Conservation (phyloP, 208 protist species). For the Novymonas esmeraldas region DNA sequence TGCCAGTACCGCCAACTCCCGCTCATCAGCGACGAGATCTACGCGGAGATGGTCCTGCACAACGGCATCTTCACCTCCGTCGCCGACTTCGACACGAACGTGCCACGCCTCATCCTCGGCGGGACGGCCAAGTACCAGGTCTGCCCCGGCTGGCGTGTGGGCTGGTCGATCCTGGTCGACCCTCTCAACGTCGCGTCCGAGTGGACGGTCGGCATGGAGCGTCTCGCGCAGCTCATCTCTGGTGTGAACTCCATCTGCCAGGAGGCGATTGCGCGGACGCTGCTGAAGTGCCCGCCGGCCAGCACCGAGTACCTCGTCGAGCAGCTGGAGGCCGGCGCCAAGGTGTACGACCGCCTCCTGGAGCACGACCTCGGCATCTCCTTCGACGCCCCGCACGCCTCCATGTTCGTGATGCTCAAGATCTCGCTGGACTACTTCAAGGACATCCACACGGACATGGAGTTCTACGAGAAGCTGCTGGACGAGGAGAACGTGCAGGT, state of each 20-base stretch:
- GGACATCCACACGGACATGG: conserved; percentile 64
- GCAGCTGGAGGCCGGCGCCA: conserved; percentile 40
- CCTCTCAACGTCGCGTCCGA: conserved; percentile 31
- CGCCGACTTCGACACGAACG: conserved; percentile 75
- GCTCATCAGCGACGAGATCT: conserved; percentile 96
- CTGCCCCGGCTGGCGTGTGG: conserved; percentile 94
- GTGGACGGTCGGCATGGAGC: conserved; percentile 50
- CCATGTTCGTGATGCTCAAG: conserved; percentile 93
- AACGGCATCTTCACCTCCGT: conserved; percentile 78
- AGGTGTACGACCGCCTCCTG: conserved; percentile 44
- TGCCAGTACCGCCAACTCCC: conserved; percentile 87
- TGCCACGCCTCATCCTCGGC: conserved; percentile 86
- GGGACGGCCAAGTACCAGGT: conserved; percentile 93
- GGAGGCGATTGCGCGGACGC: conserved; percentile 75
- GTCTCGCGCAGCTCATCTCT: conserved; percentile 76
- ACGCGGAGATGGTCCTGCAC: conserved; percentile 93
- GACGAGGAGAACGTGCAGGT: conserved; percentile 91
- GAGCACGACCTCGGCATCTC: conserved; percentile 41
- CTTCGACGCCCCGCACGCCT: conserved; percentile 71
- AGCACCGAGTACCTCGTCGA: conserved; percentile 61
- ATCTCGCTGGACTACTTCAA: conserved; percentile 82
- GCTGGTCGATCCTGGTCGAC: conserved; percentile 89
- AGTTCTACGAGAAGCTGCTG: conserved; percentile 83
- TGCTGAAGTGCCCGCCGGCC: conserved; percentile 63
- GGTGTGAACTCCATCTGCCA: conserved; percentile 91